A percentile compares a stretch with the other conserved stretches of the same genome.
These are phyloP conservation scores for Eimeria maxima DNA, from an alignment of 169 alveolate species.

Conservation along the genomic window DNA sequence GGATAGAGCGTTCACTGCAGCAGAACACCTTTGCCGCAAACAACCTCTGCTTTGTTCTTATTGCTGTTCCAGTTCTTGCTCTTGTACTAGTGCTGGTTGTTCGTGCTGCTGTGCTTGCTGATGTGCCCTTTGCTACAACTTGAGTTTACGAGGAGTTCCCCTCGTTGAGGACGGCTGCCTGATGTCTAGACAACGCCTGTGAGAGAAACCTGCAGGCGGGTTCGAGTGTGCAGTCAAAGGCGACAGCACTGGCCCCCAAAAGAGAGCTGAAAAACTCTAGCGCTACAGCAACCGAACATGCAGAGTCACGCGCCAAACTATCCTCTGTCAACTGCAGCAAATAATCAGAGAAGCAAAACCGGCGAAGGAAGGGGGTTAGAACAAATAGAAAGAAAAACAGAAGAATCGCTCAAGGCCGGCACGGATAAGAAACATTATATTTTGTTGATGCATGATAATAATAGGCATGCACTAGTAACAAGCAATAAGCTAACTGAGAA, in stretches of 20 bases:
- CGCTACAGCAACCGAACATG: neutral
- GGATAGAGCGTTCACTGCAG: too few species aligned
- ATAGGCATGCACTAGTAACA: too few species aligned
- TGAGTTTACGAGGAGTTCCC: neutral
- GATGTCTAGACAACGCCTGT: constrained; percentile 5
- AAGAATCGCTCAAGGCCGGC: neutral
- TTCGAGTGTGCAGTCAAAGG: constrained; percentile 11
- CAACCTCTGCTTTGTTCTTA: too few species aligned
- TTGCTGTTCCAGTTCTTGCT: too few species aligned
- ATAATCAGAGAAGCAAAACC: neutral
- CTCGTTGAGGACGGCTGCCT: neutral
- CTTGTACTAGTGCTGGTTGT: too few species aligned
- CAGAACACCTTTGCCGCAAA: too few species aligned
- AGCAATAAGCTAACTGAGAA: neutral
- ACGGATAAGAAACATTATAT: too few species aligned
- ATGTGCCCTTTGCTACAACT: neutral
- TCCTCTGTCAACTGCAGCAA: neutral
- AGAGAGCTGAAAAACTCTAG: constrained; percentile 23
- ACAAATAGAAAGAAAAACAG: neutral
- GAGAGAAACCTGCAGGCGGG: neutral
- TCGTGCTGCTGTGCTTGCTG: neutral
- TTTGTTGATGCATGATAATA: too few species aligned
- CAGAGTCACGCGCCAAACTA: neutral
- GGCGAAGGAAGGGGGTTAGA: neutral
- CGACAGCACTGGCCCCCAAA: neutral